Conservation (phyloP, 441 rosid species). For the Populus tomentosa region DNA sequence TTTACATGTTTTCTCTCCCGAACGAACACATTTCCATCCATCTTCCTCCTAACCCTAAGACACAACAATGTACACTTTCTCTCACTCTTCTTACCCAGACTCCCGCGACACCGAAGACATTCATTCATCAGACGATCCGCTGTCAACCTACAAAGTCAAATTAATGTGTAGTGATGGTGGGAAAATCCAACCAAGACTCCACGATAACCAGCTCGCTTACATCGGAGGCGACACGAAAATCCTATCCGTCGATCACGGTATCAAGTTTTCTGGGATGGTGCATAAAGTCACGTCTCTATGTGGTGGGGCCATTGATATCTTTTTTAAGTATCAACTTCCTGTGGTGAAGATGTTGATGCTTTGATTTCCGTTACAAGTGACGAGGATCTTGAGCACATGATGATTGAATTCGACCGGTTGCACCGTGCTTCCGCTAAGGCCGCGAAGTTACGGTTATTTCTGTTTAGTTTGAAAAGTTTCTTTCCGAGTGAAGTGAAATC, state of each 20-base stretch:
- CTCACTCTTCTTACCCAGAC: conserved; percentile 52
- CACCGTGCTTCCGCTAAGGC: conserved; percentile 41
- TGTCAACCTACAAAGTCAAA: conserved; percentile 36
- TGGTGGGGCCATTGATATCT: conserved; percentile 28
- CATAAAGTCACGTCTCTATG: conserved; percentile 37
- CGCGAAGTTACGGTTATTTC: conserved; percentile 48
- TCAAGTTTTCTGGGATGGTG: conserved; percentile 35
- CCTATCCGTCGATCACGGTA: conserved; percentile 42
- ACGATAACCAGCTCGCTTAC: conserved; percentile 51
- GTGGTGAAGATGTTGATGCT: conserved; percentile 66
- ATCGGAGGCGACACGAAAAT: conserved; percentile 65
- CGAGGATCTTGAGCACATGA: conserved; percentile 65
- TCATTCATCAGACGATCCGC: conserved; percentile 46
- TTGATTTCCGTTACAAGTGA: conserved; percentile 56
- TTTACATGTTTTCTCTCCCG: background rate
- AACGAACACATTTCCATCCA: background rate
- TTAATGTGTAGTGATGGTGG: conserved; percentile 68
- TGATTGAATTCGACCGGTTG: conserved; percentile 53
- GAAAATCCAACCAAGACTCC: conserved; percentile 59
- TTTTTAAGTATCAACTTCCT: conserved; percentile 61
- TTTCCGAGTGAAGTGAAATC: conserved; percentile 32
- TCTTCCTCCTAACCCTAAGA: conserved; percentile 6
- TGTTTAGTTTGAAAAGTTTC: conserved; percentile 28
- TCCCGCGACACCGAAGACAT: conserved; percentile 54
- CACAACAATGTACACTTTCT: conserved; percentile 37